Evolutionary conservation across 768 basidiomycete genomes (phyloP).

Genomic region (Botryobasidium botryosum): DNA sequence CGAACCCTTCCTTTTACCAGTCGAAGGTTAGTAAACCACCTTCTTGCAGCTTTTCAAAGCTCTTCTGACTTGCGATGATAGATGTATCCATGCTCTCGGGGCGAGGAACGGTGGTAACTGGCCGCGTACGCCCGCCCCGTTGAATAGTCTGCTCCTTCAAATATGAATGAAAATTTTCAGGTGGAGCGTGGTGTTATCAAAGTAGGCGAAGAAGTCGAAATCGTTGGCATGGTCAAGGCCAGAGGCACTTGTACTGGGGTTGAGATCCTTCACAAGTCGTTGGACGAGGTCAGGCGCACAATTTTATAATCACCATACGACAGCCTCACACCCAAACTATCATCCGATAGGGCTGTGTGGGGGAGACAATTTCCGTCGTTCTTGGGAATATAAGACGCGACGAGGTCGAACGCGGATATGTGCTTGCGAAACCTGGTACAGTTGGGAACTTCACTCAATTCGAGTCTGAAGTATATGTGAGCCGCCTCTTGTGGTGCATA

Average conservation of each 20-base stretch:
- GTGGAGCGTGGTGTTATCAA: constrained; percentile 82
- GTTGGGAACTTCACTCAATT: constrained; percentile 94
- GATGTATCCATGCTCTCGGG: constrained; percentile 96
- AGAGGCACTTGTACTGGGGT: constrained; percentile 90
- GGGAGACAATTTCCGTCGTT: constrained; percentile 97
- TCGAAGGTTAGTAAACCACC: constrained; percentile 43
- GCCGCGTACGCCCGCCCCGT: constrained; percentile 42
- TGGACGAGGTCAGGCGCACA: constrained; percentile 56
- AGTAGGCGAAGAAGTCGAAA: constrained; percentile 88
- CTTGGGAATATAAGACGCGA: constrained; percentile 96
- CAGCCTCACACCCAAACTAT: not conserved
- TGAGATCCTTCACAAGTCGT: constrained; percentile 99
- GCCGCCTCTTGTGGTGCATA: constrained; percentile 15
- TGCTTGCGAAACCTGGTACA: constrained; percentile 72
- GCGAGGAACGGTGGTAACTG: constrained; percentile 94
- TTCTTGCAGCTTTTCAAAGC: no score
- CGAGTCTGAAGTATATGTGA: constrained; percentile 77
- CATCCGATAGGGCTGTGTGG: constrained; percentile 63
- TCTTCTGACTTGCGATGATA: constrained; percentile 8
- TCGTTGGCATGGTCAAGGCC: constrained; percentile 64
- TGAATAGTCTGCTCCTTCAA: not conserved
- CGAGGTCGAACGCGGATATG: constrained; percentile 84
- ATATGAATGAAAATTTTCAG: constrained; percentile 21
- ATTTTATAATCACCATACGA: not conserved
- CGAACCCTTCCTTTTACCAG: constrained; percentile 90